These are phyloP conservation scores for Chlorella sp. DNA, from an alignment of 139 green algal genomes.

Conservation along the genomic window DNA sequence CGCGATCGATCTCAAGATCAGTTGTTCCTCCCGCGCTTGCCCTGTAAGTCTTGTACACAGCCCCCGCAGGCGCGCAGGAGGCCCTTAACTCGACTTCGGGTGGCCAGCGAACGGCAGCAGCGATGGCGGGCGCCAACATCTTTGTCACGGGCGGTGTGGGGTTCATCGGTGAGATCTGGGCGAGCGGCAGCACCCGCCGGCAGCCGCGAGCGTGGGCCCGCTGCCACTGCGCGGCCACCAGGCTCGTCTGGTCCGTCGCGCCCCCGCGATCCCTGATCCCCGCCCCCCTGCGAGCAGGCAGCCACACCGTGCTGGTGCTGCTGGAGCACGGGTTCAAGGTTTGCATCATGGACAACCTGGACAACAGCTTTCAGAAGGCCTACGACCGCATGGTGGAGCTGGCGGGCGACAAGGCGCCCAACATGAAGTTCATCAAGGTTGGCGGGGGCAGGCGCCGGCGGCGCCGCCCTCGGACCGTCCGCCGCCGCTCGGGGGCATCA, in stretches of 20 bases:
- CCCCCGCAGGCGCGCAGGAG: too few relatives aligned
- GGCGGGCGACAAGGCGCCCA: constrained; percentile 74
- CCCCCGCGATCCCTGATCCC: too few relatives aligned
- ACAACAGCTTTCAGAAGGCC: constrained; percentile 86
- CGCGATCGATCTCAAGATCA: too few relatives aligned
- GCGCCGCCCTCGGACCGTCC: not conserved
- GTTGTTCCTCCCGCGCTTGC: too few relatives aligned
- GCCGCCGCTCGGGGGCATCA: not conserved
- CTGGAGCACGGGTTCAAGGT: constrained; percentile 84
- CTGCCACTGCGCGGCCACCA: too few relatives aligned
- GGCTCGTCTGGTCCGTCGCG: too few relatives aligned
- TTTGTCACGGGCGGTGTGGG: constrained; percentile 86
- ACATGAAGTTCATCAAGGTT: constrained; percentile 87
- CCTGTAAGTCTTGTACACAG: too few relatives aligned
- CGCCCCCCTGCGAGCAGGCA: constrained; percentile 55
- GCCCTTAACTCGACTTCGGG: too few relatives aligned
- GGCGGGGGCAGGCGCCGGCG: not conserved
- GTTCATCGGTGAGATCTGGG: constrained; percentile 72
- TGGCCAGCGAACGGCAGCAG: not conserved
- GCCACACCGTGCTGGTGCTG: constrained; percentile 89
- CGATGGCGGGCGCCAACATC: constrained; percentile 54
- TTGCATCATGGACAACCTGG: constrained; percentile 92
- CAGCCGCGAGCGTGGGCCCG: too few relatives aligned
- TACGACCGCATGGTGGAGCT: constrained; percentile 89
- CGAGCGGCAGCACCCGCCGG: too few relatives aligned